Evolutionary conservation across 768 basidiomycete species (phyloP), one percentile per base, ranked within the genome.

Genomic region (Termitomyces sp.): DNA sequence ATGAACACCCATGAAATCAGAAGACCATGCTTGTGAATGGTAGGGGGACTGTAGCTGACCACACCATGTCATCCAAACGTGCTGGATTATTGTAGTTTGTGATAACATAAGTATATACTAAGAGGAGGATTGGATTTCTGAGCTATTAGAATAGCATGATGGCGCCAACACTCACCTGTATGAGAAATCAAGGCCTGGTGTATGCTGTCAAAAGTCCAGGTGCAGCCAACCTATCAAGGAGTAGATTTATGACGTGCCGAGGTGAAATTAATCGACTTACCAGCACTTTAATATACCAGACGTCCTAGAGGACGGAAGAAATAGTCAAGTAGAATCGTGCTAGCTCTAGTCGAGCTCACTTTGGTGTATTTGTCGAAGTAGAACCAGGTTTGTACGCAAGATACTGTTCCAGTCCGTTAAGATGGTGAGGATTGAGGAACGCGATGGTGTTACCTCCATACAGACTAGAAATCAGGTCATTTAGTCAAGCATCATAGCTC

Each of bases 181-280:
- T 86, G 83, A 4, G 81, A 79, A 34, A 85, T 81, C 18, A 85
- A 63, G 20, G 68, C 70, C 65, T 85, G 84, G 59, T 84, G 81
- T 4, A 76, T 62, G 5, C 75, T 81, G 60, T 85, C 84, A 55
- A 80, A 79, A 3, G 72, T 15, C 72, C 82, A 77, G 22, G 80
- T 75, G 24, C 67, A 64, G n/a, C 65, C 73, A 16, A 85, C 84
- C 80, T 81, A 47, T 15, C 20, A 22, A 39, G 28, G 41, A 44
- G 50, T 26, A 59, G 53, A 46, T 42, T 34, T 4, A 53, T 54
- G 18, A 36, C 41, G 20, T 33, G 42, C 1, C 8, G 22, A 49
- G 22, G 12, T 24, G 16, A 18, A 15, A 24, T 36, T 2, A 44
- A 46, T 60, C 34, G 22, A 63, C 73, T 47, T 62, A 81, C 81